A percentile compares a stretch with the other conserved stretches of the same genome.
Conservation (phyloP, 2,329 filamentous ascomycete species). For the Diplocarpon mali region DNA sequence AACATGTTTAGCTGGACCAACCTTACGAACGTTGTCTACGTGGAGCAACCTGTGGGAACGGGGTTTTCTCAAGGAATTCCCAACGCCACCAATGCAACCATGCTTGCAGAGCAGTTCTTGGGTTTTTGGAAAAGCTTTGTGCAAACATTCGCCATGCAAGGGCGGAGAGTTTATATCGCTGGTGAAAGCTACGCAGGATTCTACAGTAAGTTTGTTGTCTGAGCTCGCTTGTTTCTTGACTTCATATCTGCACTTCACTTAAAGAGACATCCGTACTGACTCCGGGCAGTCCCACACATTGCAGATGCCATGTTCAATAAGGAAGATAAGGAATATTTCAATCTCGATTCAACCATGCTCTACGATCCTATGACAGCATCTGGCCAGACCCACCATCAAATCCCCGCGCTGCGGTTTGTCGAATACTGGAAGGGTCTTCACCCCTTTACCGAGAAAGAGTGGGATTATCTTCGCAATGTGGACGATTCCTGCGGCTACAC, state of each 20-base stretch:
- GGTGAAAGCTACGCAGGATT: conserved; percentile 40
- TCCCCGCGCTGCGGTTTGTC: conserved; percentile 46
- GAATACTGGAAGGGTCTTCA: conserved; percentile 51
- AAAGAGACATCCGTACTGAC: conserved; percentile 7
- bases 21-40: conserved; percentile 25
- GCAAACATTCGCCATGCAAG: conserved; percentile 55
- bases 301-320: too few species aligned
- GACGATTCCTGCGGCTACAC: conserved; percentile 51
- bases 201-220: conserved; percentile 48
- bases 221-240: conserved; percentile 64
- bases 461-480: conserved; percentile 38
- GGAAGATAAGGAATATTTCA: too few species aligned
- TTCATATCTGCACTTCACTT: conserved; percentile 38
- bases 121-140: conserved; percentile 74
- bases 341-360: too few species aligned
- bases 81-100: conserved; percentile 53
- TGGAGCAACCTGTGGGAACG: conserved; percentile 26
- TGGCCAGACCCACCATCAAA: conserved; percentile 24
- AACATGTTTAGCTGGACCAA: conserved; percentile 25
- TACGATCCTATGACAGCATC: too few species aligned
- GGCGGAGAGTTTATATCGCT: conserved; percentile 60
- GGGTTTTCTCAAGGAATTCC: conserved; percentile 31
- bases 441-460: conserved; percentile 50
- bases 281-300: too few species aligned
- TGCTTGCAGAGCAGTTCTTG: conserved; percentile 60